Evolutionary conservation across 495 filamentous ascomycete genomes (phyloP).

Genomic region (Physcia stellaris): DNA sequence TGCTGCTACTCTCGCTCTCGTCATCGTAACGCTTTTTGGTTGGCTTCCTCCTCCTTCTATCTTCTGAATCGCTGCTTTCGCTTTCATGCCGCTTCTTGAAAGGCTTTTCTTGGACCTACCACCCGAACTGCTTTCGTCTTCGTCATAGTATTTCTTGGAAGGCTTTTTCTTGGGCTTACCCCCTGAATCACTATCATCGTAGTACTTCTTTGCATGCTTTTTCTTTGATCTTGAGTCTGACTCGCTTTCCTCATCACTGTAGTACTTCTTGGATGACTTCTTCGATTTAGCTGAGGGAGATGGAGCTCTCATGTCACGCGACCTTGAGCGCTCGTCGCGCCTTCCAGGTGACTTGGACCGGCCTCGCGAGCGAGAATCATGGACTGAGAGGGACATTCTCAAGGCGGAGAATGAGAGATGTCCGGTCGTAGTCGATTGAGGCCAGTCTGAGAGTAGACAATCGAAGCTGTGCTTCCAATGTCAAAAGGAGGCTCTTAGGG

Average conservation of each 20-base stretch:
- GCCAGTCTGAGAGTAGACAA: too few species aligned
- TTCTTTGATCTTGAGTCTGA: slow-evolving; percentile 9
- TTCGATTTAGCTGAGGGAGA: slow-evolving; percentile 17
- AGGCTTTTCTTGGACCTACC: slow-evolving; percentile 3
- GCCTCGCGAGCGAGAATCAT: slow-evolving; percentile 43
- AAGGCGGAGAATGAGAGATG: too few species aligned
- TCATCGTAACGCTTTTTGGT: slow-evolving; percentile 6
- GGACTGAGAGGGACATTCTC: slow-evolving; percentile 38
- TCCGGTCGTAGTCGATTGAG: too few species aligned
- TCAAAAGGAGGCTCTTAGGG: too few species aligned
- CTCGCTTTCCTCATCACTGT: slow-evolving; percentile 12
- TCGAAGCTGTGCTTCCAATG: too few species aligned
- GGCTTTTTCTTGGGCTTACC: slow-evolving; percentile 8
- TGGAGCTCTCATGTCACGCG: slow-evolving; percentile 31
- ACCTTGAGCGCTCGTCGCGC: slow-evolving; percentile 32
- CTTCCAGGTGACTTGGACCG: slow-evolving; percentile 44
- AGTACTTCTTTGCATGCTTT: slow-evolving; percentile 3
- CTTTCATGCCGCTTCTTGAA: slow-evolving; percentile 2
- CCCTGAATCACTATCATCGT: slow-evolving; percentile 10
- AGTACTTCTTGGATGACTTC: slow-evolving; percentile 16
- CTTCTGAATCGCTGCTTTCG: background rate
- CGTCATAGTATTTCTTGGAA: slow-evolving; percentile 13
- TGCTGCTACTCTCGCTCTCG: slow-evolving; percentile 10
- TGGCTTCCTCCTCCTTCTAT: slow-evolving; percentile 4
- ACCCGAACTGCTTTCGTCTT: slow-evolving; percentile 7